Evolutionary conservation across 805 yeast genomes (phyloP), one percentile per base, ranked within the genome.

Genomic region (Saccharomycopsis fodiens): DNA sequence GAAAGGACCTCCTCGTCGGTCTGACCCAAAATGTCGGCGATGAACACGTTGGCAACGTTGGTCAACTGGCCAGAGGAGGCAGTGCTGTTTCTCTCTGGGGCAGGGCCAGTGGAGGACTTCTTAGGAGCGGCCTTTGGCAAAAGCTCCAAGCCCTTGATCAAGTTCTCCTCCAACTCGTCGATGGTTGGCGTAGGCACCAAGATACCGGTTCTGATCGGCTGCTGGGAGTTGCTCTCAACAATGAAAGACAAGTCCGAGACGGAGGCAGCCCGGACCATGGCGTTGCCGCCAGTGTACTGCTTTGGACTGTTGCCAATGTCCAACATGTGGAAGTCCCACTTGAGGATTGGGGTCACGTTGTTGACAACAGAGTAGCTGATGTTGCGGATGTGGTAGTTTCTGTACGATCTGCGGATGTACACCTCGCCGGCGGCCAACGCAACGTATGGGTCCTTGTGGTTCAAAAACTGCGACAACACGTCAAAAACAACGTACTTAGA

Each of bases 351-450:
- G 10, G 50, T 49, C 35, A 41, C 34, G n/a, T 39, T 44, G 25
- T 50, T 44, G 13, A 47, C 51, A 42, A 74, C 63, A 15, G 55
- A 47, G 59, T 86, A 85, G 45, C 70, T 67, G 44, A 94, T 75
- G 52, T 81, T 83, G 45, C 85, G 82, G 51, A 93, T 82, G 35
- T 87, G 82, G 68, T 94, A 93, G 32, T 97, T 97, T 59, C 97
- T 80, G 72, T 89, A 93, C 38, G 97, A 95, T 64, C 98, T 83
- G 64, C 97, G 83, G 50, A 89, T 82, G 65, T 93, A 93, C 48
- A 93, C 95, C 67, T 93, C 97, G 39, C 95, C 87, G 31, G 98
- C 97, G 31, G 98, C 97, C 54, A 91, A 77, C 3, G 91, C 84
- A 50, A 93, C 91, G 73, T 86, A 85, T 40, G 83, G 85, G 59